A percentile compares a stretch with the other conserved stretches of the same genome.
Evolutionary conservation across 2,329 filamentous ascomycete species (phyloP).

Genomic region (Stylonectria norvegica): DNA sequence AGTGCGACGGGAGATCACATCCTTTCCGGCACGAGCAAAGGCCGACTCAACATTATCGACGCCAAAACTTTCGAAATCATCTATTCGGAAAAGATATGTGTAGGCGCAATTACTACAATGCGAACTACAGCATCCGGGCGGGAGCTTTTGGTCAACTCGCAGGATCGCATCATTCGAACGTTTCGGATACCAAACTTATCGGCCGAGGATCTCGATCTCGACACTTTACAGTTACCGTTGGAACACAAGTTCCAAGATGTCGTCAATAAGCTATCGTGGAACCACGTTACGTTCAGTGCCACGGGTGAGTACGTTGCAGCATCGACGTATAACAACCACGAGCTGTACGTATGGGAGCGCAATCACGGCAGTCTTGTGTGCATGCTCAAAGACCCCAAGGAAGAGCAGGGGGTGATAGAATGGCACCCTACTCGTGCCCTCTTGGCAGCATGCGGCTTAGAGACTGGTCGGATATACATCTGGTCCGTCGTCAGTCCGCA

Average conservation of each 20-base stretch:
- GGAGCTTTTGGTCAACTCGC: slow-evolving; percentile 86
- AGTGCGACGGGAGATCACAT: slow-evolving; percentile 83
- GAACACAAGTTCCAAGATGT: slow-evolving; percentile 99
- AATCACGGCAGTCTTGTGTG: slow-evolving; percentile 90
- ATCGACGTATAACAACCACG: slow-evolving; percentile 96
- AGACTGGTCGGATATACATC: slow-evolving; percentile 89
- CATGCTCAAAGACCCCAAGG: slow-evolving; percentile 93
- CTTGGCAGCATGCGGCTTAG: slow-evolving; percentile 85
- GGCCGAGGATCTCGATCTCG: slow-evolving; percentile 67
- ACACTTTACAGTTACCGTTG: slow-evolving; percentile 83
- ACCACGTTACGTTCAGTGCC: slow-evolving; percentile 91
- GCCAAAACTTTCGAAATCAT: slow-evolving; percentile 76
- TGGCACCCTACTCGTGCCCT: slow-evolving; percentile 91
- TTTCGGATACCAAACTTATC: slow-evolving; percentile 80
- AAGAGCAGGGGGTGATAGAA: slow-evolving; percentile 94
- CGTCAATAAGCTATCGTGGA: slow-evolving; percentile 93
- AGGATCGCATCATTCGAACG: slow-evolving; percentile 91
- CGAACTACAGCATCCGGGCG: slow-evolving; percentile 78
- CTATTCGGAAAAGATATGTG: slow-evolving; percentile 84
- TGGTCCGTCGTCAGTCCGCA: slow-evolving; percentile 96
- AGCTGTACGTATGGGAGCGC: slow-evolving; percentile 97
- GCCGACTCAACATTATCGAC: slow-evolving; percentile 93
- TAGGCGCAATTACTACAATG: slow-evolving; percentile 82
- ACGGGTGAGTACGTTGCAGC: slow-evolving; percentile 95
- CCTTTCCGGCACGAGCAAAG: slow-evolving; percentile 89